These are phyloP conservation scores for Scorias spongiosa DNA, from an alignment of 2,329 filamentous ascomycete species.

Conservation along the genomic window DNA sequence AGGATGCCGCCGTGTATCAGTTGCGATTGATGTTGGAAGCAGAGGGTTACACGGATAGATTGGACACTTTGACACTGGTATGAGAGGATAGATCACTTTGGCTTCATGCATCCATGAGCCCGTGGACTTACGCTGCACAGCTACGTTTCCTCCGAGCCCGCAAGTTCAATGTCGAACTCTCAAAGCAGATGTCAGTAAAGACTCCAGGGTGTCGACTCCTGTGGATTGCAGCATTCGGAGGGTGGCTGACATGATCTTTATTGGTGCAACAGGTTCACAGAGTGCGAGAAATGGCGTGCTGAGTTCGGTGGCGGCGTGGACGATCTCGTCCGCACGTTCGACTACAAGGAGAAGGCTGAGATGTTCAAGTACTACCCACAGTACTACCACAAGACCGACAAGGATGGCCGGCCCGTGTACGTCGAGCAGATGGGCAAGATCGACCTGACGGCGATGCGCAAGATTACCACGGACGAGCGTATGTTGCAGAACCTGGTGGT, in stretches of 20 bases:
- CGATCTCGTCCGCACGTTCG: slow-evolving; percentile 62
- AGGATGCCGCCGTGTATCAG: slow-evolving; percentile 81
- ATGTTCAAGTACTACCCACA: slow-evolving; percentile 90
- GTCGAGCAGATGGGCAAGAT: slow-evolving; percentile 93
- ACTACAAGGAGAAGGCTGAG: slow-evolving; percentile 71
- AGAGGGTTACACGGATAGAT: slow-evolving; percentile 63
- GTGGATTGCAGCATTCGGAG: background rate
- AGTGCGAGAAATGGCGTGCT: slow-evolving; percentile 81
- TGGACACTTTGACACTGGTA: slow-evolving; percentile 88
- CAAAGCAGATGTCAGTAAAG: slow-evolving; percentile 70
- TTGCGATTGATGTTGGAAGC: slow-evolving; percentile 72
- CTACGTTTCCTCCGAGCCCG: slow-evolving; percentile 83
- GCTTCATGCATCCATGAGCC: slow-evolving; percentile 9
- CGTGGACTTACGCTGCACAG: slow-evolving; percentile 24
- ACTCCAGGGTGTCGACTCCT: background rate
- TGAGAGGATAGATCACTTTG: slow-evolving; percentile 14
- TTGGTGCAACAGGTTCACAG: slow-evolving; percentile 55
- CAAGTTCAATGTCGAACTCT: slow-evolving; percentile 75
- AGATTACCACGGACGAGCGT: slow-evolving; percentile 80
- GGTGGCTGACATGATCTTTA: slow-evolving; percentile 11
- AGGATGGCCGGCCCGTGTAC: slow-evolving; percentile 91
- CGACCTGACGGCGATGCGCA: slow-evolving; percentile 76
- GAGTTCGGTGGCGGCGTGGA: slow-evolving; percentile 62
- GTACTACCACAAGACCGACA: slow-evolving; percentile 97
- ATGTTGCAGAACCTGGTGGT: slow-evolving; percentile 94